phyloP scores from a whole-genome alignment of 352 stramenopile species.

The Achlya hypogyna region DNA sequence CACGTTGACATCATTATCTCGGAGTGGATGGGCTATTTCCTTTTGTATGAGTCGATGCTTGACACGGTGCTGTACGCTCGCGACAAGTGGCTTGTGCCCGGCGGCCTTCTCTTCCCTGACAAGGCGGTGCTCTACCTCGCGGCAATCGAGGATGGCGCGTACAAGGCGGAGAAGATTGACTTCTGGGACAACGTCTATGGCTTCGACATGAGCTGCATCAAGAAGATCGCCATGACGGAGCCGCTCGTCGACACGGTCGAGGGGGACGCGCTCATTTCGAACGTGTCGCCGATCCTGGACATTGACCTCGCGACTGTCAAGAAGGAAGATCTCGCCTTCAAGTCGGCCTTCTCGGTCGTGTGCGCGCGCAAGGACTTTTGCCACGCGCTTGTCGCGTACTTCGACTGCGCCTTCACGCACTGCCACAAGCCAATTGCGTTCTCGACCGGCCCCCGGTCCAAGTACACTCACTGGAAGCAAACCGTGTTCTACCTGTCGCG shows the following conservation, averaged over 20 bases:
- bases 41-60: conserved; percentile 97
- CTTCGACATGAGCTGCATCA: conserved; percentile 98
- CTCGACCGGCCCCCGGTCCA: conserved; percentile 87
- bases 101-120: conserved; percentile 94
- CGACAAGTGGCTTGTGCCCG: conserved; percentile 91
- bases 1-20: conserved; percentile 97
- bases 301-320: conserved; percentile 88
- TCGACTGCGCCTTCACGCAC: conserved; percentile 97
- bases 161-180: conserved; percentile 90
- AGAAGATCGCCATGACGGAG: conserved; percentile 94
- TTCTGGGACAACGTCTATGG: conserved; percentile 99
- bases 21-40: conserved; percentile 99
- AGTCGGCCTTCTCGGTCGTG: conserved; percentile 84
- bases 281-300: conserved; percentile 88
- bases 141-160: conserved; percentile 94
- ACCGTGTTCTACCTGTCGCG: conserved; percentile 94
- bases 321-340: conserved; percentile 93
- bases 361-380: conserved; percentile 91
- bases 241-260: conserved; percentile 97
- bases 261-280: conserved; percentile 83
- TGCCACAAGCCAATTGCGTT: conserved; percentile 94
- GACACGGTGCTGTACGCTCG: conserved; percentile 94
- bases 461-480: conserved; percentile 99
- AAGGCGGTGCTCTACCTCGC: conserved; percentile 93
- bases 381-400: conserved; percentile 95